Base-by-base conservation (phyloP, 805 yeast species). In the Ogataea kodamae region DNA sequence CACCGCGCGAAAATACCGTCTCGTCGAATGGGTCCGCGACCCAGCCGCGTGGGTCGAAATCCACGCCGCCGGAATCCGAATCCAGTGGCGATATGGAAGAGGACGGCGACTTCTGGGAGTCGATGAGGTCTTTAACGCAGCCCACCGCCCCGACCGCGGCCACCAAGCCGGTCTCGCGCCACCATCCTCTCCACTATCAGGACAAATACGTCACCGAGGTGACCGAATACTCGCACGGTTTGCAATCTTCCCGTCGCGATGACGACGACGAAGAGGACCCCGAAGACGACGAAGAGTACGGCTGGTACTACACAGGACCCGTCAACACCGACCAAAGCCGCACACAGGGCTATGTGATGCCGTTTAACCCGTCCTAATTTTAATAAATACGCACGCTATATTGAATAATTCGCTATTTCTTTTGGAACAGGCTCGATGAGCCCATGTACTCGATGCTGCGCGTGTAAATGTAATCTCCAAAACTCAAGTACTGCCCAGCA, bases 391-490 rank as follows among this genome's bases (percentile, higher is more conserved):
- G 15, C 8, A 5, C 5, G 27, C n/a, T 8, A 6, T 25, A 18
- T n/a, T 17, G 22, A 17, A 16, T n/a, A 19, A 23, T 23, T 18
- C n/a, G 10, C 24, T 76, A 45, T 66, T 74, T 48, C 87, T 72
- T 28, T 30, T 63, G 76, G 58, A 89, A 92, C 61, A 81, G 86
- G 12, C 74, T 71, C 1, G 95, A 83, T 5, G 80, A 67, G 25
- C 79, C 75, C 67, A 87, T 72, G 45, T 76, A 67, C 3, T 83
- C 81, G 8, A 82, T 80, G 13, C 81, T 65, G 35, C 75, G 72
- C 52, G 88, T 96, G 45, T 81, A 78, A 3, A 82, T 62, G 58
- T 78, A 76, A 52, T 92, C 98, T n/a, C 98, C 98, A 18, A 80
- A 54, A 33, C 77, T 82, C 43, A 92, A 68, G 55, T 89, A 92